phyloP scores from a whole-genome alignment of 140 eudicot genomes.

The Ambrosia hybrid region DNA sequence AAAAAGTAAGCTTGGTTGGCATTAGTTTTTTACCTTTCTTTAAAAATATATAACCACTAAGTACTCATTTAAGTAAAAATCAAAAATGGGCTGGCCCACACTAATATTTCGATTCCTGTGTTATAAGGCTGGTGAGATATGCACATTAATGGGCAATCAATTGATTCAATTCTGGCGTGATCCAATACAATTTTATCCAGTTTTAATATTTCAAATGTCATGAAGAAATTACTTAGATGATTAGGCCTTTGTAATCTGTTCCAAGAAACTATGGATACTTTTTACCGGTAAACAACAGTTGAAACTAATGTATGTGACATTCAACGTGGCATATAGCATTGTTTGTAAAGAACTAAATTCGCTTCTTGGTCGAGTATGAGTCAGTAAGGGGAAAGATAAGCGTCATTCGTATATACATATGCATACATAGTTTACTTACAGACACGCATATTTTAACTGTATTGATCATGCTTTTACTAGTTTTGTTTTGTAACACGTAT shows the following conservation, averaged over 20 bases:
- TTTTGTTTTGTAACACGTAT: too few relatives aligned
- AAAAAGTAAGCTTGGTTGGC: too few relatives aligned
- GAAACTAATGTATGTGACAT: background rate
- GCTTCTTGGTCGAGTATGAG: too few relatives aligned
- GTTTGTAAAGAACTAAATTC: too few relatives aligned
- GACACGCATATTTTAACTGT: too few relatives aligned
- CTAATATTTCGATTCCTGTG: background rate
- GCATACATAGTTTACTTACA: too few relatives aligned
- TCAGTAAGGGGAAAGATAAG: too few relatives aligned
- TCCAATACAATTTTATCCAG: background rate
- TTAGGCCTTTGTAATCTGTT: background rate
- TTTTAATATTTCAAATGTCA: background rate
- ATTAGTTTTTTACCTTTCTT: too few relatives aligned
- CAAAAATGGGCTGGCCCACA: conserved; percentile 10
- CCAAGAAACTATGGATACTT: background rate
- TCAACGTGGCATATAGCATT: background rate
- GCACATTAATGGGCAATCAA: background rate
- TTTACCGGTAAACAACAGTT: background rate
- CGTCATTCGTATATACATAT: too few relatives aligned
- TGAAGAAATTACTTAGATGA: background rate
- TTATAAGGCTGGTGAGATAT: background rate
- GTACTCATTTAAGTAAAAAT: background rate
- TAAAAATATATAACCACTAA: too few relatives aligned
- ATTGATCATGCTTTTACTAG: too few relatives aligned
- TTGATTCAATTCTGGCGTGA: background rate